A percentile compares a stretch with the other conserved stretches of the same genome.
Evolutionary conservation across 805 yeast species (phyloP).

Genomic region (Ogataea henricii): DNA sequence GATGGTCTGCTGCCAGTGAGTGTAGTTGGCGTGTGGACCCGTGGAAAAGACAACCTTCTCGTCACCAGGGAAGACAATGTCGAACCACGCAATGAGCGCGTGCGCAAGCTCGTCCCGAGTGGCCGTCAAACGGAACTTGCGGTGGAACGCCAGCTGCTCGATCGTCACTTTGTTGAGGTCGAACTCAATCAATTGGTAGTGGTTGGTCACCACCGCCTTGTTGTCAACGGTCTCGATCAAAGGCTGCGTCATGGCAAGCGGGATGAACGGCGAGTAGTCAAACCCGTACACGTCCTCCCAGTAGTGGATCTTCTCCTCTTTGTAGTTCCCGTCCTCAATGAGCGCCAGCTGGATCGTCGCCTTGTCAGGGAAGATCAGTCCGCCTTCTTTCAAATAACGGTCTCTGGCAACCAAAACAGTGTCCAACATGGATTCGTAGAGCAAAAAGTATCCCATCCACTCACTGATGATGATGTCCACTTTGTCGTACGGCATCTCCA

Average conservation of each 20-base stretch:
- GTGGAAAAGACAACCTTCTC: conserved; percentile 80
- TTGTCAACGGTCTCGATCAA: conserved; percentile 93
- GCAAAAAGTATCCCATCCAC: conserved; percentile 98
- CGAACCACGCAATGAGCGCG: conserved; percentile 94
- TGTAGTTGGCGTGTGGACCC: conserved; percentile 90
- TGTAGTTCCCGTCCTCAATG: conserved; percentile 89
- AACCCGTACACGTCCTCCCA: conserved; percentile 99
- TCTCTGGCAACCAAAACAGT: conserved; percentile 95
- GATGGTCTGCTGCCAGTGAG: conserved; percentile 99
- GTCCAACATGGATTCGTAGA: conserved; percentile 97
- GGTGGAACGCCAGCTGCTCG: conserved; percentile 76
- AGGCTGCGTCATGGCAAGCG: conserved; percentile 88
- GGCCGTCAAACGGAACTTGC: conserved; percentile 70
- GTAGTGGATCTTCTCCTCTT: conserved; percentile 84
- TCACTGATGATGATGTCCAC: conserved; percentile 96
- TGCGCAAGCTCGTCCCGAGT: conserved; percentile 80
- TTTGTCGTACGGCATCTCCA: conserved; percentile 75
- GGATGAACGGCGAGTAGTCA: conserved; percentile 88
- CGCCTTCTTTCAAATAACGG: conserved; percentile 76
- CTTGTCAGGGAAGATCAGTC: conserved; percentile 92
- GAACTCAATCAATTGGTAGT: conserved; percentile 70
- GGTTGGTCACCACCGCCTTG: conserved; percentile 68
- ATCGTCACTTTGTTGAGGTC: conserved; percentile 88
- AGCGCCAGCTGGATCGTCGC: conserved; percentile 88
- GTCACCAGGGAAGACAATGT: conserved; percentile 79